Conservation (phyloP, 2,329 filamentous ascomycete species). For the Claviceps capensis region DNA sequence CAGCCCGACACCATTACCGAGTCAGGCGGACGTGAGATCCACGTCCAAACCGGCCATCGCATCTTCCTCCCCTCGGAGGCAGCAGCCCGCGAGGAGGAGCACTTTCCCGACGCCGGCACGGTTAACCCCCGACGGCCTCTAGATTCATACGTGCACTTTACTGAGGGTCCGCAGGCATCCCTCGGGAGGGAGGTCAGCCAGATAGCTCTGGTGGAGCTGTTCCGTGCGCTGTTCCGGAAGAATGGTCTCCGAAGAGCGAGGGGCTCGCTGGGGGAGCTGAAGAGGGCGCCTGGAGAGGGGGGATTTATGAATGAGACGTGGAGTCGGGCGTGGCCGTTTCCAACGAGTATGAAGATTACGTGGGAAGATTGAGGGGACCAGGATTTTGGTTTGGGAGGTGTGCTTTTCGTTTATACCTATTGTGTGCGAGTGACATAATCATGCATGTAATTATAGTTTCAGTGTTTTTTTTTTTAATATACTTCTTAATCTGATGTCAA, state of each 20-base stretch:
- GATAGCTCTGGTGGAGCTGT: constrained; percentile 51
- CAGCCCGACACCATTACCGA: constrained; percentile 31
- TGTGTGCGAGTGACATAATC: too few relatives aligned
- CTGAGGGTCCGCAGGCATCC: constrained; percentile 47
- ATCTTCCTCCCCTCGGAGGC: constrained; percentile 49
- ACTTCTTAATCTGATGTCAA: too few relatives aligned
- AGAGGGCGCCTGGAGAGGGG: constrained; percentile 44
- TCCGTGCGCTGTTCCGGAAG: constrained; percentile 49
- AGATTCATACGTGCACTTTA: constrained; percentile 51
- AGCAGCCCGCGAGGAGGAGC: constrained; percentile 39
- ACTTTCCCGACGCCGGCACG: constrained; percentile 47
- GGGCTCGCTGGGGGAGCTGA: constrained; percentile 52
- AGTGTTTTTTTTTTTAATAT: too few relatives aligned
- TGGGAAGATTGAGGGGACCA: constrained; percentile 23
- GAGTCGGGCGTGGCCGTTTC: constrained; percentile 33
- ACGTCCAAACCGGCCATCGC: constrained; percentile 40
- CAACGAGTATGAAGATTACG: constrained; percentile 38
- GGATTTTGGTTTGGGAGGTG: too few relatives aligned
- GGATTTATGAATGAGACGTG: constrained; percentile 56
- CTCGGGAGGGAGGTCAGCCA: constrained; percentile 47
- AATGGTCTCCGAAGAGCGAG: constrained; percentile 46
- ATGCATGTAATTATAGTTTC: too few relatives aligned
- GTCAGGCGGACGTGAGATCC: constrained; percentile 36
- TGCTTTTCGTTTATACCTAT: too few relatives aligned
- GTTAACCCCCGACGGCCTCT: constrained; percentile 51